These are phyloP conservation scores for Linderniella brevidens DNA, from an alignment of 257 asterid species.

Conservation along the genomic window DNA sequence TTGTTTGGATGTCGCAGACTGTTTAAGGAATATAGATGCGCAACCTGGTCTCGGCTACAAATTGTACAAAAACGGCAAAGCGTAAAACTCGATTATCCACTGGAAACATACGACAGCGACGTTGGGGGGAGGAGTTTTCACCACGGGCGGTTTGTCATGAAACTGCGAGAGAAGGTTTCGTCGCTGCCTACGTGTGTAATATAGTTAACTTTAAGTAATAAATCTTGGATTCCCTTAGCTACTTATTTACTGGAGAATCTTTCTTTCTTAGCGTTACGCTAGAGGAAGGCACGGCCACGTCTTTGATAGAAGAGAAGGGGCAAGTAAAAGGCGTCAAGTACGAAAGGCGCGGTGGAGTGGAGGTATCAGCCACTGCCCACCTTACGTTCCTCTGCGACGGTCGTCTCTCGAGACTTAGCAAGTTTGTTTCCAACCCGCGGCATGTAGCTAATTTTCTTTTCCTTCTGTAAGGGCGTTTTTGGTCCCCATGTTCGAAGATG, in stretches of 20 bases:
- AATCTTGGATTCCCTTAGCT: neutral
- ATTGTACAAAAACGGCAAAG: conserved; percentile 32
- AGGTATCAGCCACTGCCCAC: conserved; percentile 24
- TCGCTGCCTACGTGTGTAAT: conserved; percentile 35
- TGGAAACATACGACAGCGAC: conserved; percentile 23
- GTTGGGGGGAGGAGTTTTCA: conserved; percentile 39
- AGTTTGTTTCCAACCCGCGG: conserved; percentile 38
- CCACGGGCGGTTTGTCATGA: conserved; percentile 38
- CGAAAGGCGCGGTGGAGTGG: conserved; percentile 29
- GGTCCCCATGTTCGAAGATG: no score
- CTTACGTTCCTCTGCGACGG: conserved; percentile 41
- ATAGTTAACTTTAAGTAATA: neutral
- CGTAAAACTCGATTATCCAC: conserved; percentile 27
- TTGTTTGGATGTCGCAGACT: conserved; percentile 19
- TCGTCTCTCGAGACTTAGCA: conserved; percentile 35
- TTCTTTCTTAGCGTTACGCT: conserved; percentile 28
- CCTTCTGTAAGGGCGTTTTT: no score
- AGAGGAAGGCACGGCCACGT: conserved; percentile 39
- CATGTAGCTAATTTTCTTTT: neutral
- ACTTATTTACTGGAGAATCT: neutral
- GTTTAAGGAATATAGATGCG: conserved; percentile 30
- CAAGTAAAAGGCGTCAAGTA: conserved; percentile 30
- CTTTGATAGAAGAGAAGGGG: conserved; percentile 36
- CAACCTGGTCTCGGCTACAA: conserved; percentile 29
- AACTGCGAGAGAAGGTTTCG: conserved; percentile 28